Conservation (phyloP, 2,329 filamentous ascomycete species). For the Arachnomyces sp. region DNA sequence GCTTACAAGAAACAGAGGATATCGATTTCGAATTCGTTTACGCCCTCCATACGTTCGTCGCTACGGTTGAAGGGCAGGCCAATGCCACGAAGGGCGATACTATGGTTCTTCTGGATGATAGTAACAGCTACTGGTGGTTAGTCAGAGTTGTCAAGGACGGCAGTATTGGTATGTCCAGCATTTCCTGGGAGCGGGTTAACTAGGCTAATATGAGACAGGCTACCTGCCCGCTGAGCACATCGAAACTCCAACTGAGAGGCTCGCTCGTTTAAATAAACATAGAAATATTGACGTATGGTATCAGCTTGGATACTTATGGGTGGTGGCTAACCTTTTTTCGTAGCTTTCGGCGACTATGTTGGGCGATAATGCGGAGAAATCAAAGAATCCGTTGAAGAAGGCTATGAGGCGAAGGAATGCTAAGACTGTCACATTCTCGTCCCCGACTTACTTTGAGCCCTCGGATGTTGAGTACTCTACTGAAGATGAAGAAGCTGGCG, state of each 20-base stretch:
- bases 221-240: slow-evolving; percentile 97
- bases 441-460: slow-evolving; percentile 81
- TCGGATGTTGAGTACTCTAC: slow-evolving; percentile 79
- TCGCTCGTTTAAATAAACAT: slow-evolving; percentile 94
- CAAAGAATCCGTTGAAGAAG: slow-evolving; percentile 74
- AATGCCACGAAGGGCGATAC: slow-evolving; percentile 98
- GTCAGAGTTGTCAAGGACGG: slow-evolving; percentile 95
- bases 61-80: slow-evolving; percentile 94
- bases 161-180: slow-evolving; percentile 62
- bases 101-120: slow-evolving; percentile 96
- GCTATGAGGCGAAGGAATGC: slow-evolving; percentile 73
- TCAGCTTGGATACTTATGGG: not conserved
- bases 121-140: slow-evolving; percentile 99
- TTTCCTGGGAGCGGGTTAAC: slow-evolving; percentile 34
- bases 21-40: slow-evolving; percentile 99
- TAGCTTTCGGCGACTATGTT: slow-evolving; percentile 65
- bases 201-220: slow-evolving; percentile 46
- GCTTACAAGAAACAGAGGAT: slow-evolving; percentile 93
- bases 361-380: slow-evolving; percentile 67
- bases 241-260: slow-evolving; percentile 88
- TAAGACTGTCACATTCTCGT: slow-evolving; percentile 79
- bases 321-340: slow-evolving; percentile 24
- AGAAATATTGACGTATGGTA: slow-evolving; percentile 84
- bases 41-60: slow-evolving; percentile 93
- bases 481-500: slow-evolving; percentile 60